These are phyloP conservation scores for Chloris gayana DNA, from an alignment of 176 grass and related monocot species.

Conservation along the genomic window DNA sequence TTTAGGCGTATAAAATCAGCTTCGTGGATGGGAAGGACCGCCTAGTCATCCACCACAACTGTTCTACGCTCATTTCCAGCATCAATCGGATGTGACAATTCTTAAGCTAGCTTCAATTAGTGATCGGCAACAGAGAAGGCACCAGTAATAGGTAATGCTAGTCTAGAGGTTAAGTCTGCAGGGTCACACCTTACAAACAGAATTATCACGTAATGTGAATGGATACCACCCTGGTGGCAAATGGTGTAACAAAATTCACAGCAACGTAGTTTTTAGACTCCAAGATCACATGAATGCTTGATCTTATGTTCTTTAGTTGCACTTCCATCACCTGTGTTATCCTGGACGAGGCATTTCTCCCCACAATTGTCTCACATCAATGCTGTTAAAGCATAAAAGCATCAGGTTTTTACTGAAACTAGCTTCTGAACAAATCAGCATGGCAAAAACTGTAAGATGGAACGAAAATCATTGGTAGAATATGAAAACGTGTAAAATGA, in stretches of 20 bases:
- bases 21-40: conserved; percentile 5
- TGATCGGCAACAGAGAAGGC: background rate
- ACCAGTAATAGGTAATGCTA: background rate
- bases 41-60: conserved; percentile 44
- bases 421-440: conserved; percentile 10
- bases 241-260: background rate
- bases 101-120: background rate
- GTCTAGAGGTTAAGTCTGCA: background rate
- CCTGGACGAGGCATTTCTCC: conserved; percentile 24
- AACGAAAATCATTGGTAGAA: background rate
- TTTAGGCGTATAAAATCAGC: conserved; percentile 20
- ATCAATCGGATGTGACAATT: conserved; percentile 18
- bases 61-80: background rate
- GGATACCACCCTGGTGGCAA: background rate
- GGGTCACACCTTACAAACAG: background rate
- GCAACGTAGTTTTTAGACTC: background rate
- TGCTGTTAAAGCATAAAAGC: conserved; percentile 42
- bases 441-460: conserved; percentile 11
- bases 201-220: conserved; percentile 19
- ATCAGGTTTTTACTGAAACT: conserved; percentile 39
- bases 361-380: background rate
- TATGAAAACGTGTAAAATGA: conserved; percentile 33
- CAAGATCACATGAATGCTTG: conserved; percentile 12
- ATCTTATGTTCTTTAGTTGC: conserved; percentile 7
- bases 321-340: conserved; percentile 7